Evolutionary conservation across 305 asterid species (phyloP).

Genomic region (Andrographis paniculata): DNA sequence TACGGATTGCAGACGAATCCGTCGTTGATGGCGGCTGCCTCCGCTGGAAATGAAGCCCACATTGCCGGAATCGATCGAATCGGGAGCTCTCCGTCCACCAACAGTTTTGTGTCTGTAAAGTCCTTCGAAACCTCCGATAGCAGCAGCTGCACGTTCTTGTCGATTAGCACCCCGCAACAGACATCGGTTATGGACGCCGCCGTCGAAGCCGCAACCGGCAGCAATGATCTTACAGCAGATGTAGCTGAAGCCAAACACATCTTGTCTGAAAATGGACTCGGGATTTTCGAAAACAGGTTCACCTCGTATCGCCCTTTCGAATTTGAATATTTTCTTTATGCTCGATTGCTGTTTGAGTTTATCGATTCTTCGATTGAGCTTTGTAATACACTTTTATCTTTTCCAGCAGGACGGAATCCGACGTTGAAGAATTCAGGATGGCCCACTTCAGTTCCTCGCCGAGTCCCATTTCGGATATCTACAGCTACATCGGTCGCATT

Average conservation of each 20-base stretch:
- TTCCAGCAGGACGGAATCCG: constrained; percentile 4
- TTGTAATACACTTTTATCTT: too few relatives aligned
- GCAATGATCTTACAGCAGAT: constrained; percentile 27
- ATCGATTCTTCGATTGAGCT: too few relatives aligned
- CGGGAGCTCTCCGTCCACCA: constrained; percentile 48
- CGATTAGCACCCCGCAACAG: constrained; percentile 54
- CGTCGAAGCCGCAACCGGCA: constrained; percentile 31
- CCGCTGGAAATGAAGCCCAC: constrained; percentile 41
- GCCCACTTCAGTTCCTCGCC: constrained; percentile 39
- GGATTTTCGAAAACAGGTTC: constrained; percentile 51
- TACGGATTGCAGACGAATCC: constrained; percentile 59
- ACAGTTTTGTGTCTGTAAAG: constrained; percentile 71
- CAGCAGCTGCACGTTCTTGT: constrained; percentile 46
- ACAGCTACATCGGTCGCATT: constrained; percentile 47
- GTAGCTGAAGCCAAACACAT: constrained; percentile 27
- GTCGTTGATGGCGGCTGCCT: too few relatives aligned
- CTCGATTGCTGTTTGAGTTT: too few relatives aligned
- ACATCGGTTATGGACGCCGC: constrained; percentile 42
- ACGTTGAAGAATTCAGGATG: constrained; percentile 4
- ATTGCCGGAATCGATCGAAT: constrained; percentile 40
- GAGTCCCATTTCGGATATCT: constrained; percentile 42
- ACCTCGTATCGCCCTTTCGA: too few relatives aligned
- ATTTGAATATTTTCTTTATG: too few relatives aligned
- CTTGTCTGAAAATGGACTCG: constrained; percentile 29
- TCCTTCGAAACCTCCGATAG: constrained; percentile 74